Percentiles rank a stretch among this genome's conserved stretches.
Evolutionary conservation across 768 basidiomycete species (phyloP).

Genomic region (Boletus reticuloceps): DNA sequence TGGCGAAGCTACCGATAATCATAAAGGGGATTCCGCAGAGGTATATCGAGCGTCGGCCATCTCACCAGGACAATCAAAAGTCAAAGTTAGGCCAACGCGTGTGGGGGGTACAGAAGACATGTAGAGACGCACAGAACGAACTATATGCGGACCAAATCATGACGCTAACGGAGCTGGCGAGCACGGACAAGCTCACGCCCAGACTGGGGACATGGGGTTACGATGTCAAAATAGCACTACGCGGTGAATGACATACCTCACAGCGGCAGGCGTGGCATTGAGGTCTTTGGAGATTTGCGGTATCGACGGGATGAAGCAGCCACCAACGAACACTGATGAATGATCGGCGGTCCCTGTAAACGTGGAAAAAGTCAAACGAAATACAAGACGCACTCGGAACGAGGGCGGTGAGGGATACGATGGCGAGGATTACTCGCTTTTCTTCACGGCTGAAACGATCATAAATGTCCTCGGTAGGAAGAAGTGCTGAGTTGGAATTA

Average conservation of each 20-base stretch:
- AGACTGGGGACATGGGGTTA: conserved; percentile 31
- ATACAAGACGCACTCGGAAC: conserved; percentile 50
- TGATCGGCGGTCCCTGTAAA: not conserved
- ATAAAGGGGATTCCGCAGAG: conserved; percentile 57
- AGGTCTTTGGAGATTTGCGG: conserved; percentile 71
- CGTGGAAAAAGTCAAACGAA: not conserved
- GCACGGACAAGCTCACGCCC: conserved; percentile 50
- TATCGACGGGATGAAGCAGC: conserved; percentile 71
- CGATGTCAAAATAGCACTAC: not conserved
- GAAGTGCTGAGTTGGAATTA: not conserved
- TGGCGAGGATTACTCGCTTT: conserved; percentile 54
- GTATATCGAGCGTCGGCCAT: conserved; percentile 64
- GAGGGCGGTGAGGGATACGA: conserved; percentile 61
- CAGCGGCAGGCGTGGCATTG: conserved; percentile 48
- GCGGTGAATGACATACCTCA: conserved; percentile 42
- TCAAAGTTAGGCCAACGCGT: not conserved
- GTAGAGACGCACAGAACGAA: conserved; percentile 43
- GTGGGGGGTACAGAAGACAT: not conserved
- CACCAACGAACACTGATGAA: conserved; percentile 59
- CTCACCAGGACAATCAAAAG: conserved; percentile 32
- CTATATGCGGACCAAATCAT: conserved; percentile 53
- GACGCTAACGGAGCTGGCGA: conserved; percentile 43
- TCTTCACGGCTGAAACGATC: conserved; percentile 49
- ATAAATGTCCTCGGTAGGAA: conserved; percentile 42
- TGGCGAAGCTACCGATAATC: conserved; percentile 57